Conservation (phyloP, 805 yeast genomes). For the Hanseniaspora jakobsenii region DNA sequence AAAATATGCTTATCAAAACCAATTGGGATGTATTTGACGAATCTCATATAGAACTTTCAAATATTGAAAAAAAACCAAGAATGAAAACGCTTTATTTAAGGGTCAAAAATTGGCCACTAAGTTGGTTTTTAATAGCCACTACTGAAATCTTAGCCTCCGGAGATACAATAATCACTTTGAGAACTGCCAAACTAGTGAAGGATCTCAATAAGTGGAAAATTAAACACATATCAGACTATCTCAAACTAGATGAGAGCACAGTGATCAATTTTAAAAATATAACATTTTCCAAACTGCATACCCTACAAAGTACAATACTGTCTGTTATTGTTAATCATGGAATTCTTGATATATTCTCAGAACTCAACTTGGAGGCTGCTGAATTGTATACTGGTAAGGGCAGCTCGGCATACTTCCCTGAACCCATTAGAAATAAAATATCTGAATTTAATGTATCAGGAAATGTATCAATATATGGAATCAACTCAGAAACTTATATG, state of each 20-base stretch:
- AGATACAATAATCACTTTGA: constrained; percentile 26
- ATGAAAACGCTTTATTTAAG: constrained; percentile 26
- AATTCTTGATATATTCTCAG: constrained; percentile 29
- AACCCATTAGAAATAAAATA: constrained; percentile 16
- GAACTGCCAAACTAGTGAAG: constrained; percentile 27
- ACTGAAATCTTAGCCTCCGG: constrained; percentile 25
- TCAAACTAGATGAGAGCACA: constrained; percentile 17
- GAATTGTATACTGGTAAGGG: background rate
- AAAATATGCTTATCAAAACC: constrained; percentile 29
- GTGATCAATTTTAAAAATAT: constrained; percentile 24
- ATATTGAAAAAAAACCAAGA: constrained; percentile 7
- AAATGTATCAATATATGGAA: constrained; percentile 2
- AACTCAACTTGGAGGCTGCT: constrained; percentile 17
- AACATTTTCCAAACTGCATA: constrained; percentile 27
- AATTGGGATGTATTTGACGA: constrained; percentile 24
- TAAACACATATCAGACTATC: constrained; percentile 21
- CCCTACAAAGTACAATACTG: constrained; percentile 25
- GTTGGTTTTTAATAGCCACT: constrained; percentile 28
- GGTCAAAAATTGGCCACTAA: constrained; percentile 28
- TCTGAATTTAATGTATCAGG: constrained; percentile 16
- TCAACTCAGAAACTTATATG: constrained; percentile 10
- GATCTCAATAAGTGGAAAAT: constrained; percentile 27
- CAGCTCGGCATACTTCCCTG: constrained; percentile 9
- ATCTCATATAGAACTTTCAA: constrained; percentile 4
- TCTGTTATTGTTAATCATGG: constrained; percentile 28